Evolutionary conservation across 2,329 filamentous ascomycete genomes (phyloP), one percentile per base, ranked within the genome.

Genomic region (Ceratocystis diversiconidia): DNA sequence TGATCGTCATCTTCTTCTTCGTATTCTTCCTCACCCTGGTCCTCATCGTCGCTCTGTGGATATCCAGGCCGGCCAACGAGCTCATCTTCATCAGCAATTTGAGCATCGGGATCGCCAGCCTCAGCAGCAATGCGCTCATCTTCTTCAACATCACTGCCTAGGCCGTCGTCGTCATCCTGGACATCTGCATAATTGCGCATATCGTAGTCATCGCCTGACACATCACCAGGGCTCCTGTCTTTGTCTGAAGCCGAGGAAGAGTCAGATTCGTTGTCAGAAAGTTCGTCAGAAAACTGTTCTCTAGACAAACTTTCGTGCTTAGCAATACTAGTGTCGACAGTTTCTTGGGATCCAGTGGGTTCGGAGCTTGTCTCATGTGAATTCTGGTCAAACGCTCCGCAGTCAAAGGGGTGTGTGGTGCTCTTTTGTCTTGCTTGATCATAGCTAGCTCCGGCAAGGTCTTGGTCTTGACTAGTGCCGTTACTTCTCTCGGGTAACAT

Each of bases 121-220:
- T 65, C 55, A 12, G 50, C 48, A 17, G 57, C 60, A 28, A 65
- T 66, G 22, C 62, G 59, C 15, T 62, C 62, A 15, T 64, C 52
- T n/a, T 52, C 52, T 19, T 65, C 67, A 15, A 67, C 22, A 22
- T 64, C 67, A 25, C 61, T 50, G 5, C 65, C 63, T 2, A 30
- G 22, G 4, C 63, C 67, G 8, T 69, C 62, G 10, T 69, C 68
- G 19, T 70, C 70, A 43, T 70, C 66, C 28, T 70, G 67, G 25
- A 70, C 68, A 22, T 72, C 70, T 2, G 70, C 71, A 19, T 70
- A 70, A 17, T 71, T 71, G 36, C 66, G 61, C 52, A 64, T 68
- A 32, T 73, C 71, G 7, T 73, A 69, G 6, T 72, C 68, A n/a
- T 69, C 69, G 8, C 70, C 69, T 22, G 69, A 70, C 12, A 68